These are phyloP conservation scores for Aspergillus fumigatiaffinis DNA, from an alignment of 2,329 filamentous ascomycete species.

Conservation along the genomic window DNA sequence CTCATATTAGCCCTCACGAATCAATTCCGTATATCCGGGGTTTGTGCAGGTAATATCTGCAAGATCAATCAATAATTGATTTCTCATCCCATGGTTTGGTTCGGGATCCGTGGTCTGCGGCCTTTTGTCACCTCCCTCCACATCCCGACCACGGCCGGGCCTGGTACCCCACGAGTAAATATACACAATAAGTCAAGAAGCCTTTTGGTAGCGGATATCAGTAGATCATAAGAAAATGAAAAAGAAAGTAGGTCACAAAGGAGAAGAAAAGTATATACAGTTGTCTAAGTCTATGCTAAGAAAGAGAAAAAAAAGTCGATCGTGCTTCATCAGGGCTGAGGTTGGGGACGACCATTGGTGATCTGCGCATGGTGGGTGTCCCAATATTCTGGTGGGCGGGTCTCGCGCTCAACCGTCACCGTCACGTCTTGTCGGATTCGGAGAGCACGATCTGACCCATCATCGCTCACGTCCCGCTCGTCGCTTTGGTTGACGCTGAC, in stretches of 20 bases:
- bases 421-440: conserved; percentile 40
- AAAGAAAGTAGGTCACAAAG: neutral
- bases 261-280: neutral
- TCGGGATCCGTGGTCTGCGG: too few relatives aligned
- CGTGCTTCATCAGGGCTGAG: conserved; percentile 7
- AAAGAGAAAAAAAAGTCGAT: neutral
- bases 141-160: too few relatives aligned
- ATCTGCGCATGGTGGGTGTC: neutral
- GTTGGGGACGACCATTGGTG: neutral
- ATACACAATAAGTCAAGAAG: neutral
- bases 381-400: conserved; percentile 11
- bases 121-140: too few relatives aligned
- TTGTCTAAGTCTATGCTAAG: neutral
- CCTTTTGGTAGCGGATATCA: neutral
- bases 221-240: neutral
- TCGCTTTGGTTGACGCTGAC: conserved; percentile 24
- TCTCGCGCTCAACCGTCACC: conserved; percentile 22
- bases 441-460: conserved; percentile 34
- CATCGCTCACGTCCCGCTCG: conserved; percentile 31
- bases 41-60: neutral
- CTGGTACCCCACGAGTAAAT: neutral
- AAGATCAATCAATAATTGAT: neutral
- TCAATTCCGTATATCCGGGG: too few relatives aligned
- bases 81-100: neutral
- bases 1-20: neutral